Evolutionary conservation across 331 rosid genomes (phyloP).

Genomic region (Cucumis variabilis): DNA sequence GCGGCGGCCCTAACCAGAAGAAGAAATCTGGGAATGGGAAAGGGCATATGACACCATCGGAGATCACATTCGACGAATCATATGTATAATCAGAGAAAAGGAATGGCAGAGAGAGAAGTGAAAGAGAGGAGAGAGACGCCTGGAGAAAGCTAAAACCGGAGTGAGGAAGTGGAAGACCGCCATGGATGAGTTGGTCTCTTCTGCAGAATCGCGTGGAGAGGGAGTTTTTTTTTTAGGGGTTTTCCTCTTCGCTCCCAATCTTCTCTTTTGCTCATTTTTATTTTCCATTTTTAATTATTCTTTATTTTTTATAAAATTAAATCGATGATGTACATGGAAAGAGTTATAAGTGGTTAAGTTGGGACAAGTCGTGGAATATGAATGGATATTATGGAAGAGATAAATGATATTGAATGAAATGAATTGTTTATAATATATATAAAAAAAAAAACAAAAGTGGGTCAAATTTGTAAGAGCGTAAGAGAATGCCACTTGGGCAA

Average conservation of each 20-base stretch:
- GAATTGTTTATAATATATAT: background rate
- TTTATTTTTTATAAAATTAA: background rate
- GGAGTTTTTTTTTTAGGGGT: background rate
- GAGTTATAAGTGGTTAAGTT: no score
- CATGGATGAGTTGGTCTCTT: background rate
- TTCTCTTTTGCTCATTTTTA: background rate
- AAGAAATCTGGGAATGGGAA: slow-evolving; percentile 43
- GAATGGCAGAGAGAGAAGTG: background rate
- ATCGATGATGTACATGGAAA: background rate
- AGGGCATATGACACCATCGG: slow-evolving; percentile 40
- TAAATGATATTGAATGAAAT: background rate
- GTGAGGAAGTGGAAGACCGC: background rate
- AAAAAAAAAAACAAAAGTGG: no score
- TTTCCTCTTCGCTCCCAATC: background rate
- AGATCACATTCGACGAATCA: slow-evolving; percentile 54
- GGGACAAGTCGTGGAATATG: no score
- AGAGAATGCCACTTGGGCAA: background rate
- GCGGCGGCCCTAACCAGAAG: slow-evolving; percentile 54
- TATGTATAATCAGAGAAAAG: background rate
- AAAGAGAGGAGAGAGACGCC: background rate
- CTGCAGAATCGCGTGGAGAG: background rate
- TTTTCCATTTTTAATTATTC: background rate
- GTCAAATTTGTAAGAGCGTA: background rate
- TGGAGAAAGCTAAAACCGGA: background rate
- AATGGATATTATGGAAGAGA: slow-evolving; percentile 6